Conservation (phyloP, 768 basidiomycete species). For the Imleria badia region DNA sequence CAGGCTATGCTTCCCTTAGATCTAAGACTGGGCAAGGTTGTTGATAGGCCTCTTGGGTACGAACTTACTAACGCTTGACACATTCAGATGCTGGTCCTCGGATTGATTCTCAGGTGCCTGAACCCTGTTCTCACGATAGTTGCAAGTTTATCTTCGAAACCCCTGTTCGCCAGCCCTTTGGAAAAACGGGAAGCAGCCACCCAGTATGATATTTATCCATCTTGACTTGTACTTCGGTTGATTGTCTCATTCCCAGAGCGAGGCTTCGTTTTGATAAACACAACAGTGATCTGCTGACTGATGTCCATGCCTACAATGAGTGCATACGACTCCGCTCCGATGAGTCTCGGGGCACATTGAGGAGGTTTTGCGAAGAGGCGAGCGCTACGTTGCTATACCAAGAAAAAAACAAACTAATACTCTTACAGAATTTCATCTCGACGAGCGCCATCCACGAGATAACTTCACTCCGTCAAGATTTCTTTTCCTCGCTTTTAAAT, state of each 20-base stretch:
- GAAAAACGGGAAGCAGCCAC: constrained; percentile 82
- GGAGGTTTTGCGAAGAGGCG: constrained; percentile 73
- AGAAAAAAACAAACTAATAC: neutral
- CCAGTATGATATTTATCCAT: constrained; percentile 43
- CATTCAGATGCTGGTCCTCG: constrained; percentile 83
- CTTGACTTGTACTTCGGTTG: neutral
- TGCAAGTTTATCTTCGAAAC: constrained; percentile 83
- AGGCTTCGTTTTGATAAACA: constrained; percentile 64
- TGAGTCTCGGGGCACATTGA: constrained; percentile 44
- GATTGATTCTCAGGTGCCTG: constrained; percentile 78
- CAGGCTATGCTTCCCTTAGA: constrained; percentile 88
- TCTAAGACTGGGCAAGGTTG: constrained; percentile 80
- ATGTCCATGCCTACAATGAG: constrained; percentile 71
- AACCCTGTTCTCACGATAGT: constrained; percentile 80
- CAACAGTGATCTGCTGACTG: constrained; percentile 85
- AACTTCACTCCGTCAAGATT: constrained; percentile 72
- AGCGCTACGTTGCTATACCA: too few species aligned
- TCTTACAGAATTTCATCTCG: constrained; percentile 78
- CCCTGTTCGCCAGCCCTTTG: constrained; percentile 78
- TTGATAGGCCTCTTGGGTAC: neutral
- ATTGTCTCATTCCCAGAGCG: constrained; percentile 48
- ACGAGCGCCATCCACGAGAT: constrained; percentile 72
- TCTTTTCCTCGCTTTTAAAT: constrained; percentile 64
- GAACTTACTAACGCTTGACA: neutral
- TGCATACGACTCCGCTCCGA: constrained; percentile 50